Evolutionary conservation across 139 green algal species (phyloP), one percentile per base, ranked within the genome.

Genomic region (Nannochloris sp.): DNA sequence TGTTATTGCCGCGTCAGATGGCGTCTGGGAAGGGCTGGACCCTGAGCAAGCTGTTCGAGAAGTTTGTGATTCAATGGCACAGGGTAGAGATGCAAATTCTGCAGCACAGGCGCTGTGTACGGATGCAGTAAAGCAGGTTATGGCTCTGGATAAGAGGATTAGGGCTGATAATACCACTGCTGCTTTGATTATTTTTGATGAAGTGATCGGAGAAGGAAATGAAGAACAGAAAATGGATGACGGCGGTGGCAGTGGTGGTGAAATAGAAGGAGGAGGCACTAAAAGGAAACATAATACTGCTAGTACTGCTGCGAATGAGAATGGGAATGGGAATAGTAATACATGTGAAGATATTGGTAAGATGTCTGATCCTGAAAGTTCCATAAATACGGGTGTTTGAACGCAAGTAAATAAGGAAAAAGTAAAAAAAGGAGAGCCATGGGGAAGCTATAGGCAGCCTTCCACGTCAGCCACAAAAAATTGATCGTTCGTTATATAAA

Each of bases 1-100:
- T 66, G 48, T 89, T 58, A 71, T 89, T 27, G 31, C 83, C 7
- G 82, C 84, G 3, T 79, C 74, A 0, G 84, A 89, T 35, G 83
- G 83, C 6, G 67, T 89, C 15, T 90, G 83, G 83, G 83, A 90
- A 37, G 74, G 78, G 19, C 76, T 87, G 70, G 32, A 24, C 6
- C 38, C 58, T 12, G 15, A 14, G 0, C 75, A 84, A 59, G 84
- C 68, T 4, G 25, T 57, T 9, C 53, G 70, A n/a, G 46, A 68
- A 3, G 72, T 88, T 0, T 87, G 83, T 65, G 74, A 82, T 27
- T 68, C 62, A 10, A 37, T 78, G 2, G 58, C 61, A 2, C 54
- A 73, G 13, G 79, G 79, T 5, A 63, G 65, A 51, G 68, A n/a
- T 7, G 72, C 80, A 3, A 38, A 35, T 2, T 58, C 71, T 23